Evolutionary conservation across 164 flowering plant species (phyloP).

Genomic region (Vitis riparia): DNA sequence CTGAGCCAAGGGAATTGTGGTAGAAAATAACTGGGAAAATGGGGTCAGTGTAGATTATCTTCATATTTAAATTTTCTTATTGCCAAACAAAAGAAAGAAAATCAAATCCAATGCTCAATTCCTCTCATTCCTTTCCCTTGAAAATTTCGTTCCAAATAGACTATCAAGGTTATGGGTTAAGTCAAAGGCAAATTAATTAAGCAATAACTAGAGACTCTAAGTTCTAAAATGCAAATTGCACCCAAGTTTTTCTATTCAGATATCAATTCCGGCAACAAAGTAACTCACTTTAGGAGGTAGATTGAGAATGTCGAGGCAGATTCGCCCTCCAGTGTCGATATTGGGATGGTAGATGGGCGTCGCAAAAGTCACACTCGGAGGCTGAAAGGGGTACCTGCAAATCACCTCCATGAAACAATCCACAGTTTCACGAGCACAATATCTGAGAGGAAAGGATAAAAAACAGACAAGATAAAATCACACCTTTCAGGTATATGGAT

Average conservation of each 20-base stretch:
- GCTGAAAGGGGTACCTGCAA: constrained; percentile 86
- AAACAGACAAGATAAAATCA: neutral
- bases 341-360: constrained; percentile 94
- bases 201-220: too few relatives aligned
- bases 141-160: too few relatives aligned
- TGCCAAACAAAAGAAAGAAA: too few relatives aligned
- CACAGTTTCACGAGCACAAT: neutral
- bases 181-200: too few relatives aligned
- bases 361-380: constrained; percentile 74
- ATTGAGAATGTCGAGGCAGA: constrained; percentile 92
- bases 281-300: constrained; percentile 80
- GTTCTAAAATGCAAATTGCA: neutral
- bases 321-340: constrained; percentile 85
- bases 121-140: too few relatives aligned
- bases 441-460: constrained; percentile 5
- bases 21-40: too few relatives aligned
- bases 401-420: neutral
- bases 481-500: constrained; percentile 89
- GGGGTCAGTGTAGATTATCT: too few relatives aligned
- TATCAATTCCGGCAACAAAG: neutral
- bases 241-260: neutral
- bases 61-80: too few relatives aligned
- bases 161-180: too few relatives aligned
- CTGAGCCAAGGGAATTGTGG: too few relatives aligned
- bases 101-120: too few relatives aligned